Percentiles rank a stretch among this genome's conserved stretches.
Conservation (phyloP, 345 rosid genomes). For the Eucalyptus regnans region DNA sequence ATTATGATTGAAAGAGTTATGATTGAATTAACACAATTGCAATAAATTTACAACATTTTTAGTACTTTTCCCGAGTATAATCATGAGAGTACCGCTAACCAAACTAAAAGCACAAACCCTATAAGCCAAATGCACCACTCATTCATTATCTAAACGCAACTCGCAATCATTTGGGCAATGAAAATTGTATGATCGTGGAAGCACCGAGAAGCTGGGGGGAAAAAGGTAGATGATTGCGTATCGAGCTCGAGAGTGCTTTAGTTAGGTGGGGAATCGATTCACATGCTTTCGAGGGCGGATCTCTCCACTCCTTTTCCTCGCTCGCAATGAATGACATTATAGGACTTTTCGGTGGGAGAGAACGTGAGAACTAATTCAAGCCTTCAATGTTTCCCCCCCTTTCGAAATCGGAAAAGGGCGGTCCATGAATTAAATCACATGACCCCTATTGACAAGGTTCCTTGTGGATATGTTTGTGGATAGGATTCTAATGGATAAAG, state of each 20-base stretch:
- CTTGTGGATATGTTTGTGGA: background rate
- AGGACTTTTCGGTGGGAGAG: background rate
- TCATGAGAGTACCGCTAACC: background rate
- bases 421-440: background rate
- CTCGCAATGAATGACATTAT: background rate
- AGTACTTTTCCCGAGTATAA: background rate
- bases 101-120: background rate
- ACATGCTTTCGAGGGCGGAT: background rate
- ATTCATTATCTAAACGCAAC: background rate
- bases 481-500: slow-evolving; percentile 1
- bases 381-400: background rate
- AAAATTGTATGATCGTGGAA: background rate
- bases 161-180: background rate
- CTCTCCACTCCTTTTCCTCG: background rate
- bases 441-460: background rate
- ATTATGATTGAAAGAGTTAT: fast-evolving
- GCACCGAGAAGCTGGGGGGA: background rate
- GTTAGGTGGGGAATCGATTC: background rate
- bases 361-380: background rate
- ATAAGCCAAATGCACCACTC: background rate
- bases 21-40: fast-evolving
- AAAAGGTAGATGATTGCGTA: background rate
- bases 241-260: background rate
- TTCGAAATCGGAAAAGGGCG: background rate
- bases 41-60: too few species aligned